Percentiles rank a stretch among this genome's conserved stretches.
Evolutionary conservation across 441 rosid genomes (phyloP).

Genomic region (Populus hybrid): DNA sequence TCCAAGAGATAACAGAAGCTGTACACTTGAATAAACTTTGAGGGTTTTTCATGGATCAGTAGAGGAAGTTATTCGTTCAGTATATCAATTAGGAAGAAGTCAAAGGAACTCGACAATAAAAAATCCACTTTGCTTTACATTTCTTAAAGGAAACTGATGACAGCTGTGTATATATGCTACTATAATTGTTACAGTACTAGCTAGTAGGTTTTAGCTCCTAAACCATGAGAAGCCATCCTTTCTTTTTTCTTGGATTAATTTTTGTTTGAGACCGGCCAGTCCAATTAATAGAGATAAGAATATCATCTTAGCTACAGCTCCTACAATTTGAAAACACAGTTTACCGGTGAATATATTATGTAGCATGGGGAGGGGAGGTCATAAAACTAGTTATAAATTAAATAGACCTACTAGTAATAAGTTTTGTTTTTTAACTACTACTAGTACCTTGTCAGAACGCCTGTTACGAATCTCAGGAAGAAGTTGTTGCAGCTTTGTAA

Average conservation of each 20-base stretch:
- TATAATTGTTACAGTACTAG: neutral
- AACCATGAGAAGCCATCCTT: neutral
- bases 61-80: neutral
- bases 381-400: neutral
- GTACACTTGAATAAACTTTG: neutral
- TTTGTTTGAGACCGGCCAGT: neutral
- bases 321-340: neutral
- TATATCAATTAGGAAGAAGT: too few relatives aligned
- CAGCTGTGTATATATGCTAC: too few relatives aligned
- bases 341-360: neutral
- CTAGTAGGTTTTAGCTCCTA: neutral
- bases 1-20: neutral
- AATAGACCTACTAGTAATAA: neutral
- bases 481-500: constrained; percentile 75
- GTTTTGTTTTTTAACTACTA: too few relatives aligned
- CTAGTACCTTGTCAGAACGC: constrained; percentile 56
- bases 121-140: too few relatives aligned
- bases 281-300: neutral
- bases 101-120: neutral
- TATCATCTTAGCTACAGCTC: neutral
- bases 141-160: too few relatives aligned
- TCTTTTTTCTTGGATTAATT: neutral
- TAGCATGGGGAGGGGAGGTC: too few relatives aligned
- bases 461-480: constrained; percentile 69
- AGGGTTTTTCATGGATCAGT: neutral